Evolutionary conservation across 1,284 basidiomycete species (phyloP).

Genomic region (Rugosomyces carneus): DNA sequence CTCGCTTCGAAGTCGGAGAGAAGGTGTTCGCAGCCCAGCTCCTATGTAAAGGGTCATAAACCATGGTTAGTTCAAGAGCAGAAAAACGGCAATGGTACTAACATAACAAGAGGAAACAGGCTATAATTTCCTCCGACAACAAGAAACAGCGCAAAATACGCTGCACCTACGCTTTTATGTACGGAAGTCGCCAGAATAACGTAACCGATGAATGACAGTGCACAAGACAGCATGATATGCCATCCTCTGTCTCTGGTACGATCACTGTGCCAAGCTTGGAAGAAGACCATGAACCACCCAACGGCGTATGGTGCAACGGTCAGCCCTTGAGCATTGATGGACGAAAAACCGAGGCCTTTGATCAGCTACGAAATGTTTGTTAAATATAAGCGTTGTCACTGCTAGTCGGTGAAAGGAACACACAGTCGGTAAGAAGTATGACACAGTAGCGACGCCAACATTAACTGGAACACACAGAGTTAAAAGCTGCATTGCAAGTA

Average conservation of each 20-base stretch:
- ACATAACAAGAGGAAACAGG: conserved; percentile 53
- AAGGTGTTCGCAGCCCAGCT: conserved; percentile 54
- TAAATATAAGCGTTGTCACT: too few species aligned
- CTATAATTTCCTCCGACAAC: conserved; percentile 49
- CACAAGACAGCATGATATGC: conserved; percentile 44
- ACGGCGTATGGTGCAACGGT: conserved; percentile 50
- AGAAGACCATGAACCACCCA: conserved; percentile 47
- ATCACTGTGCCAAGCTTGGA: conserved; percentile 50
- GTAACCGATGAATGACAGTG: conserved; percentile 39
- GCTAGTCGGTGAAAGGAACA: too few species aligned
- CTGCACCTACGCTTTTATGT: conserved; percentile 42
- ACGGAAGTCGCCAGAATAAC: conserved; percentile 44
- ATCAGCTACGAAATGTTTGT: conserved; percentile 37
- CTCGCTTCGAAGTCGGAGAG: conserved; percentile 51
- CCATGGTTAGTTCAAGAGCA: neutral
- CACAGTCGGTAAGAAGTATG: conserved; percentile 52
- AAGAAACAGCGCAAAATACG: conserved; percentile 52
- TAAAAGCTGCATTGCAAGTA: conserved; percentile 24
- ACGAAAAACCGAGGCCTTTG: conserved; percentile 45
- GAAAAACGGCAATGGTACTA: conserved; percentile 13
- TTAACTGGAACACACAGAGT: conserved; percentile 35
- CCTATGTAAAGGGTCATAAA: conserved; percentile 25
- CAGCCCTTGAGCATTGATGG: conserved; percentile 49
- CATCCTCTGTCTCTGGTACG: conserved; percentile 45
- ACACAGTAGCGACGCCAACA: conserved; percentile 48